Conservation (phyloP, 2,329 filamentous ascomycete genomes). For the Phoma sp. region DNA sequence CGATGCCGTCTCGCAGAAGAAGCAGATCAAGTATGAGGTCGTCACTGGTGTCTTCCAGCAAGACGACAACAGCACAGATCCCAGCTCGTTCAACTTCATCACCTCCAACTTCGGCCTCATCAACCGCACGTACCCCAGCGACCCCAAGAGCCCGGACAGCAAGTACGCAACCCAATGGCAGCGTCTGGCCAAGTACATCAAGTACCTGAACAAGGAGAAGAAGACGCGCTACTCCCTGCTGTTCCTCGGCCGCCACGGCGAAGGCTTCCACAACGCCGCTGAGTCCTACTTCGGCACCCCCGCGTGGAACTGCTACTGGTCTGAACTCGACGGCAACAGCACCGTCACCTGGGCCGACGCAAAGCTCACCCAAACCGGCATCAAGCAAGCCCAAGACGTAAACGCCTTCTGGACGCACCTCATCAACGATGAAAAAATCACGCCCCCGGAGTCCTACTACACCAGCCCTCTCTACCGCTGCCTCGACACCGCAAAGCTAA, state of each 20-base stretch:
- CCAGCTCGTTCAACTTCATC: constrained; percentile 59
- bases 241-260: constrained; percentile 73
- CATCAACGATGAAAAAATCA: constrained; percentile 59
- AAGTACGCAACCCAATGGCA: constrained; percentile 67
- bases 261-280: constrained; percentile 71
- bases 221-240: constrained; percentile 69
- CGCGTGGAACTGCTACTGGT: constrained; percentile 76
- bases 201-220: constrained; percentile 60
- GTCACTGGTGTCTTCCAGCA: constrained; percentile 70
- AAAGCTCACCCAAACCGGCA: constrained; percentile 65
- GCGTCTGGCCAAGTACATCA: constrained; percentile 67
- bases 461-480: constrained; percentile 70
- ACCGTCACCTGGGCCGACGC: constrained; percentile 71
- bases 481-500: constrained; percentile 67
- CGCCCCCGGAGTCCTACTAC: constrained; percentile 70
- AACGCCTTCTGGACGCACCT: constrained; percentile 67
- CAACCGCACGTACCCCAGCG: constrained; percentile 66
- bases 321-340: constrained; percentile 68
- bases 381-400: constrained; percentile 65
- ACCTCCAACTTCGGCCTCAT: constrained; percentile 70
- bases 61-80: constrained; percentile 64
- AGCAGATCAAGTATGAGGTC: constrained; percentile 66
- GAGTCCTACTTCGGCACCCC: constrained; percentile 72
- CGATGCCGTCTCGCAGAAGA: constrained; percentile 24
- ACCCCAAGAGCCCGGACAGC: constrained; percentile 48